Evolutionary conservation across 768 basidiomycete species (phyloP), one percentile per base, ranked within the genome.

Genomic region (Lyophyllum shimeji): DNA sequence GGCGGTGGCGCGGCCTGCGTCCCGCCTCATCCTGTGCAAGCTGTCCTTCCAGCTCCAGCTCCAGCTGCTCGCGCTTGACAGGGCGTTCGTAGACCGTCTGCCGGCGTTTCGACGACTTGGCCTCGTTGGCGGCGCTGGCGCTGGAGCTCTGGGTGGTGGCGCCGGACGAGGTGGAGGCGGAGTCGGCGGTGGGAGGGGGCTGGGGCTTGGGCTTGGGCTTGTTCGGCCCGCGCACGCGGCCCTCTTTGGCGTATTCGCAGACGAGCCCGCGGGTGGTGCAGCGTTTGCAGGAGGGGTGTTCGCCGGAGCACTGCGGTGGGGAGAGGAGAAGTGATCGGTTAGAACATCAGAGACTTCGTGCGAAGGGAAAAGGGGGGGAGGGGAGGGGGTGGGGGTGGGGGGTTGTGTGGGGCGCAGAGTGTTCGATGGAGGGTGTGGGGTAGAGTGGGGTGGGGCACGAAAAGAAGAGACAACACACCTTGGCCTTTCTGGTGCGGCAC

Each of bases 401-500:
- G 29, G 29, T 9, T 4, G 29, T 29, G 29, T 4, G 5, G 9
- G 29, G 4, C 5, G 29, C 29, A 29, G 9, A 5, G 29, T 29
- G 29, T n/a, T n/a, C n/a, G n/a, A n/a, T n/a, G n/a, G 24, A 23
- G 50, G 29, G 48, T 46, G n/a, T 29, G 5, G 45, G 29, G 29
- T 9, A 9, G 29, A 5, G 29, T 4, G 5, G 9, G 29, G 4
- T 4, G 29, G 5, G 9, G 9, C 9, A 9, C 9, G 29, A 29
- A 29, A 29, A 29, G 9, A 29, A 29, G 29, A 9, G 29, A 4
- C 9, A 4, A 9, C 29, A 9, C 60, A 89, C 88, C 78, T 90
- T 91, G 25, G 86, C 87, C 67, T 90, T 91, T 48, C 87, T 72
- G 0, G 76, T 76, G 12, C 89, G 79, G 66, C 89, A 90, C 65